These are phyloP conservation scores for Chrysanthemum makinoi DNA, from an alignment of 129 eudicot species.

Conservation along the genomic window DNA sequence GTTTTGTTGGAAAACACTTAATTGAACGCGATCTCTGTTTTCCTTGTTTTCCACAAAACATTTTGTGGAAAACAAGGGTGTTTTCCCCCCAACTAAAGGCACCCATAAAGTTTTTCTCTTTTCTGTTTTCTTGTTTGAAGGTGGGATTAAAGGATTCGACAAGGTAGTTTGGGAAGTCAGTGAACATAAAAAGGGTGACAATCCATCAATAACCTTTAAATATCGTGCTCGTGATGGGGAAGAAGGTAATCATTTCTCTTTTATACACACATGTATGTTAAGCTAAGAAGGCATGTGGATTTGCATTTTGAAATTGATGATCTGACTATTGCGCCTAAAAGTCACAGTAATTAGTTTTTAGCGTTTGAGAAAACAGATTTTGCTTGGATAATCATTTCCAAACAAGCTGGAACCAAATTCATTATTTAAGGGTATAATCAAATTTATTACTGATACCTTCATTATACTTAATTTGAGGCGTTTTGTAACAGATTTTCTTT, in stretches of 20 bases:
- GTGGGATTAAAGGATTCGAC: conserved; percentile 93
- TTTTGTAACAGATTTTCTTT: too few species aligned
- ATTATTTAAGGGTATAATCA: not conserved
- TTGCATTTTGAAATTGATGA: not conserved
- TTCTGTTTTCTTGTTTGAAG: conserved; percentile 33
- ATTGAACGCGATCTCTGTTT: too few species aligned
- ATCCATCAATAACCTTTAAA: conserved; percentile 86
- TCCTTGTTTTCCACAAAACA: too few species aligned
- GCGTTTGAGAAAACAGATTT: too few species aligned
- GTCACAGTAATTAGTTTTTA: too few species aligned
- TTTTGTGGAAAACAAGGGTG: not conserved
- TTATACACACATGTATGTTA: not conserved
- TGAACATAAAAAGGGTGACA: conserved; percentile 75
- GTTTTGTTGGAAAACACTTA: too few species aligned
- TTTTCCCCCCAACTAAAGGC: not conserved
- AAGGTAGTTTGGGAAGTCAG: conserved; percentile 88
- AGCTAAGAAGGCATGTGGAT: not conserved
- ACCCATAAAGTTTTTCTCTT: not conserved
- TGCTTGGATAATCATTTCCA: too few species aligned
- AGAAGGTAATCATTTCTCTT: conserved; percentile 54
- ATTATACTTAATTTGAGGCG: not conserved
- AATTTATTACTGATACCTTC: not conserved
- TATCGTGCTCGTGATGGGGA: conserved; percentile 80
- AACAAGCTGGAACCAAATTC: not conserved
- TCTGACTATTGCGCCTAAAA: too few species aligned